Percentiles rank a stretch among this genome's conserved stretches.
Evolutionary conservation across 2,329 filamentous ascomycete species (phyloP).

Genomic region (Alternaria angustiovoidea): DNA sequence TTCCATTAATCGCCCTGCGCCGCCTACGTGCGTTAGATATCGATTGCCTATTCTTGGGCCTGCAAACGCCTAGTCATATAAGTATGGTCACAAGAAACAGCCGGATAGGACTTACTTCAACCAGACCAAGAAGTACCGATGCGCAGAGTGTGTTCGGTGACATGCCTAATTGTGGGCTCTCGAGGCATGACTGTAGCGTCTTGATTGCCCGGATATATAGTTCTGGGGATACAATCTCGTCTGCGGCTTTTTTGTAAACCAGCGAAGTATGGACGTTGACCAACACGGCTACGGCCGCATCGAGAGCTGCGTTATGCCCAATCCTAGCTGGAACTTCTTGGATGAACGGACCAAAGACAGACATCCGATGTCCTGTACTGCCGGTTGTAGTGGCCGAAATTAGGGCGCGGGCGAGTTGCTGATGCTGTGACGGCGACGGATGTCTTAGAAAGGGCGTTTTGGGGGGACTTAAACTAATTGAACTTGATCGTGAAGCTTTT

Average conservation of each 20-base stretch:
- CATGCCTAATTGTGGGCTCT: slow-evolving; percentile 38
- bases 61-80: slow-evolving; percentile 34
- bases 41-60: slow-evolving; percentile 42
- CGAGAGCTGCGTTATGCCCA: slow-evolving; percentile 43
- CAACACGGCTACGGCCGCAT: slow-evolving; percentile 42
- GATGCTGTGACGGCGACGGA: slow-evolving; percentile 37
- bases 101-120: slow-evolving; percentile 33
- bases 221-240: slow-evolving; percentile 36
- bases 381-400: slow-evolving; percentile 36
- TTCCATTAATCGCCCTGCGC: slow-evolving; percentile 45
- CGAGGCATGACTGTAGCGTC: slow-evolving; percentile 37
- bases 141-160: slow-evolving; percentile 48
- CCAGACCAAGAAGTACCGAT: slow-evolving; percentile 42
- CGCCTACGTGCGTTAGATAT: slow-evolving; percentile 45
- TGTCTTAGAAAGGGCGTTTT: slow-evolving; percentile 27
- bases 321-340: slow-evolving; percentile 40
- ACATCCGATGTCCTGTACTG: slow-evolving; percentile 41
- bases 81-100: neutral
- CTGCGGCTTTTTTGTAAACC: slow-evolving; percentile 31
- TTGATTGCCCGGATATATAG: slow-evolving; percentile 45
- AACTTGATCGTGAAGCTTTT: slow-evolving; percentile 19
- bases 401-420: slow-evolving; percentile 39
- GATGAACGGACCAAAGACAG: slow-evolving; percentile 44
- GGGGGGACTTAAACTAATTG: slow-evolving; percentile 23
- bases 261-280: slow-evolving; percentile 39